Percentiles rank a stretch among this genome's conserved stretches.
Conservation (phyloP, 768 basidiomycete species). For the Trametes cinnabarina region DNA sequence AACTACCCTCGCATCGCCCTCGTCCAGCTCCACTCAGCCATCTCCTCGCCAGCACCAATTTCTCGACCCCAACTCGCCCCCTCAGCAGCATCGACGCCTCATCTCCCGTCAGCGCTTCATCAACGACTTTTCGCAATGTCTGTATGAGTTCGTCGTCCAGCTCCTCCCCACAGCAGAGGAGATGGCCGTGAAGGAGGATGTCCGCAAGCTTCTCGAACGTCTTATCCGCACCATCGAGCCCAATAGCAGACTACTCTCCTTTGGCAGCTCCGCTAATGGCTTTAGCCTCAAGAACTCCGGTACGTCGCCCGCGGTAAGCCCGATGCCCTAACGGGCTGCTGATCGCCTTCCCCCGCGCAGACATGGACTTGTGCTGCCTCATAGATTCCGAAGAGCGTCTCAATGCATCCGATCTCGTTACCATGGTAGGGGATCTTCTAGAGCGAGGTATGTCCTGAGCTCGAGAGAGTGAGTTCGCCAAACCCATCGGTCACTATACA, state of each 20-base stretch:
- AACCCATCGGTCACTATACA: slow-evolving; percentile 44
- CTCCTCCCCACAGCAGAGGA: slow-evolving; percentile 88
- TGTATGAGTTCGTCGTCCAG: slow-evolving; percentile 93
- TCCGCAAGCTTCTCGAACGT: slow-evolving; percentile 89
- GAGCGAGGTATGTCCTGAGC: slow-evolving; percentile 70
- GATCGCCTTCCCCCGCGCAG: slow-evolving; percentile 40
- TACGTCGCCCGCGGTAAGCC: slow-evolving; percentile 26
- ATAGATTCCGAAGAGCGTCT: slow-evolving; percentile 83
- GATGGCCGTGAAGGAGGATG: slow-evolving; percentile 93
- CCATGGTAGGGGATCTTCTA: slow-evolving; percentile 88
- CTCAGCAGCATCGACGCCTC: slow-evolving; percentile 23
- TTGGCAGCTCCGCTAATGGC: slow-evolving; percentile 96
- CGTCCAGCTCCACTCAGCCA: slow-evolving; percentile 14
- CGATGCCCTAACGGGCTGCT: slow-evolving; percentile 1
- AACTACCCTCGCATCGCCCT: slow-evolving; percentile 20
- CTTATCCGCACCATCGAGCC: slow-evolving; percentile 95
- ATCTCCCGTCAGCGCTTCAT: slow-evolving; percentile 62
- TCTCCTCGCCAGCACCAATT: slow-evolving; percentile 20
- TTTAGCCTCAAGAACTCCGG: slow-evolving; percentile 97
- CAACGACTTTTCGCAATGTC: slow-evolving; percentile 80
- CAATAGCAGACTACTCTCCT: slow-evolving; percentile 84
- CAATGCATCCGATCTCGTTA: slow-evolving; percentile 86
- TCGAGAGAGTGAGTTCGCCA: slow-evolving; percentile 74
- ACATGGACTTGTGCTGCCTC: slow-evolving; percentile 98
- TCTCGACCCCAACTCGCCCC: slow-evolving; percentile 18